These are phyloP conservation scores for Diaporthe nobilis DNA, from an alignment of 2,329 filamentous ascomycete species.

Conservation along the genomic window DNA sequence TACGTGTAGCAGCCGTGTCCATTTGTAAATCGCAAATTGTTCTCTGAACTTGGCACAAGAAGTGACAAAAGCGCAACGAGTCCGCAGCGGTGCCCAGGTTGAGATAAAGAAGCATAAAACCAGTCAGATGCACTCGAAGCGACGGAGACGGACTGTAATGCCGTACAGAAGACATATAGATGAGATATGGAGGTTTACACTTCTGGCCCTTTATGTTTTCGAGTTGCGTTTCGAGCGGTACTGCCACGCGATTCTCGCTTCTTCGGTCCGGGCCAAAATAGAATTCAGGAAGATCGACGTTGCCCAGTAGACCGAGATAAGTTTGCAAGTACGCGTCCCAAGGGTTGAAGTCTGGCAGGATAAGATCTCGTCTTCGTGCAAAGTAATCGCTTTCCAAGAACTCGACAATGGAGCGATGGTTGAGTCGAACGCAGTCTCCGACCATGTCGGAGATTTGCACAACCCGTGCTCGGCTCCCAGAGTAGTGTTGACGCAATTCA, in stretches of 20 bases:
- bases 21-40: background rate
- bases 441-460: constrained; percentile 2
- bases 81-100: background rate
- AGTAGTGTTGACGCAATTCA: background rate
- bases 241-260: background rate
- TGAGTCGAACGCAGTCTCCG: background rate
- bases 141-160: background rate
- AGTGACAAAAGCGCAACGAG: background rate
- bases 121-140: background rate
- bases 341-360: background rate
- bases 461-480: background rate
- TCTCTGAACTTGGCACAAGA: background rate
- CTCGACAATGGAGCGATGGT: constrained; percentile 18
- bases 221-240: background rate
- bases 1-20: background rate
- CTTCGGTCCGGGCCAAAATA: background rate
- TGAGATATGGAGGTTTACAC: background rate
- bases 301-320: background rate
- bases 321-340: constrained; percentile 14
- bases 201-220: background rate
- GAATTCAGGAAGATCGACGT: background rate
- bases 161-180: fast-evolving
- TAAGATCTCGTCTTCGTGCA: background rate
- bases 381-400: background rate
- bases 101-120: background rate